Conservation (phyloP, 805 yeast genomes). For the Debaryomyces hansenii region DNA sequence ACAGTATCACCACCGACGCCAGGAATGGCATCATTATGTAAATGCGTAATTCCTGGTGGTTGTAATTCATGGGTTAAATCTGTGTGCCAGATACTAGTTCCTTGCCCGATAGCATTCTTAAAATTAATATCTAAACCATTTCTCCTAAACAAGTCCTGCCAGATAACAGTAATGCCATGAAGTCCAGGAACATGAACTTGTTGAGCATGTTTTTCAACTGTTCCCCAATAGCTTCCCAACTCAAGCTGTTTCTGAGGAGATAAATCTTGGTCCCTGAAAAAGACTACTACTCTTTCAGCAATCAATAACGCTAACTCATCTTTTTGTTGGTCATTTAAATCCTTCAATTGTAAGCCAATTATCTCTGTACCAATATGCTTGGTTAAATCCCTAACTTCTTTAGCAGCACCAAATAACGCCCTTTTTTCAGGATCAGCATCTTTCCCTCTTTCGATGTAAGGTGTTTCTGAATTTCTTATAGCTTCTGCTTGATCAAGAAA, state of each 20-base stretch:
- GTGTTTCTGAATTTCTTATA: constrained; percentile 20
- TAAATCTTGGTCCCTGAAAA: constrained; percentile 31
- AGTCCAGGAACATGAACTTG: constrained; percentile 23
- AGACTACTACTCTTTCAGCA: constrained; percentile 31
- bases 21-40: constrained; percentile 42
- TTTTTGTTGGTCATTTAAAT: constrained; percentile 24
- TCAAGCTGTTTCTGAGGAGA: constrained; percentile 31
- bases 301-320: constrained; percentile 30
- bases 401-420: constrained; percentile 28
- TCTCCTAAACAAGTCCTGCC: constrained; percentile 36
- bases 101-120: constrained; percentile 19
- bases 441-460: constrained; percentile 26
- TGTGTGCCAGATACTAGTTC: constrained; percentile 35
- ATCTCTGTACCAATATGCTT: constrained; percentile 29
- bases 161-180: constrained; percentile 39
- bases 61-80: constrained; percentile 37
- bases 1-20: constrained; percentile 55
- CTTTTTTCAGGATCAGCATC: constrained; percentile 35
- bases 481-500: constrained; percentile 29
- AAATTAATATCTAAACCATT: constrained; percentile 26
- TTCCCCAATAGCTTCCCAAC: constrained; percentile 27
- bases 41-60: constrained; percentile 40
- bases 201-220: constrained; percentile 29
- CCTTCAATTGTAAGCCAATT: constrained; percentile 28
- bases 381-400: constrained; percentile 25